phyloP scores from a whole-genome alignment of 192 early-diverging fungal species.

The Phlyctochytrium planicorne region DNA sequence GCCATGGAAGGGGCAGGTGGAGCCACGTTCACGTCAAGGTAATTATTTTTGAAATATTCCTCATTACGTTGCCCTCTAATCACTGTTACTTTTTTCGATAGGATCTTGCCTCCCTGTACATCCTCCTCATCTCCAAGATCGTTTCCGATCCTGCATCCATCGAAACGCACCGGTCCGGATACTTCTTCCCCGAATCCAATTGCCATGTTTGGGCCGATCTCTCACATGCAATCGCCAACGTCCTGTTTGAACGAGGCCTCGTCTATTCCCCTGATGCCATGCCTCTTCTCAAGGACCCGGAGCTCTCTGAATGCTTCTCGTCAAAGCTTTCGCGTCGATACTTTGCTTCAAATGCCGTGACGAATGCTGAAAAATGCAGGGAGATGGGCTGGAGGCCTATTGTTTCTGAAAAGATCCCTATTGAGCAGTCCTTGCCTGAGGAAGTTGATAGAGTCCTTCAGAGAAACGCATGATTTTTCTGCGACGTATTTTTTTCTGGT shows the following conservation, averaged over 20 bases:
- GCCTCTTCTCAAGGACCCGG: not conserved
- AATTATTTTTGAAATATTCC: not conserved
- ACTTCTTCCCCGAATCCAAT: not conserved
- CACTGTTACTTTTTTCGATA: not conserved
- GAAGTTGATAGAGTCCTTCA: not conserved
- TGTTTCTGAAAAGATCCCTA: not conserved
- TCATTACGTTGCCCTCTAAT: too few relatives aligned
- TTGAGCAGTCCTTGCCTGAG: not conserved
- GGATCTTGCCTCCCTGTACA: not conserved
- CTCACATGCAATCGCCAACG: not conserved
- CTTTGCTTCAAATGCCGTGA: not conserved
- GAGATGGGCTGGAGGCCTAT: not conserved
- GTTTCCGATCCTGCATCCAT: not conserved
- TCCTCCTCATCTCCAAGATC: not conserved
- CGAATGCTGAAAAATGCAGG: not conserved
- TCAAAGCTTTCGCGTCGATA: not conserved
- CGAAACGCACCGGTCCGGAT: not conserved
- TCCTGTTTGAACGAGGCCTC: not conserved
- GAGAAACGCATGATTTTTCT: too few relatives aligned
- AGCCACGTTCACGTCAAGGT: constrained; percentile 23
- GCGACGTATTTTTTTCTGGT: too few relatives aligned
- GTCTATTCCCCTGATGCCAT: not conserved
- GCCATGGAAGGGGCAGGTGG: constrained; percentile 29
- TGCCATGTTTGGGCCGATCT: not conserved
- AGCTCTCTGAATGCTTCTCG: not conserved